A percentile compares a stretch with the other conserved stretches of the same genome.
Conservation (phyloP, 2,329 filamentous ascomycete species). For the Cordyceps tenuipes region DNA sequence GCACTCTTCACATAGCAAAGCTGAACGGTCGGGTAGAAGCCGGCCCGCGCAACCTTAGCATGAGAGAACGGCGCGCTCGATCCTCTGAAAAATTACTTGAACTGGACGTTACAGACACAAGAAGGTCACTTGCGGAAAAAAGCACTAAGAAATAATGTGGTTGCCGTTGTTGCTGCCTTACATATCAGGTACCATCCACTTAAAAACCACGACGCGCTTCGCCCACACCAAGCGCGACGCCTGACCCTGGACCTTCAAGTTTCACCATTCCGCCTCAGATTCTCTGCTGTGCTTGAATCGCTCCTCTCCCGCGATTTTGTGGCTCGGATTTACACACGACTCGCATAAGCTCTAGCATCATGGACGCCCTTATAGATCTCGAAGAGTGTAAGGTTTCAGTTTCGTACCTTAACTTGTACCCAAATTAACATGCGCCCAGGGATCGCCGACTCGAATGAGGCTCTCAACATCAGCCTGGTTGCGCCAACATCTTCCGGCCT, state of each 20-base stretch:
- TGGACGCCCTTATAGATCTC: constrained; percentile 23
- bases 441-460: constrained; percentile 53
- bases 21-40: no score
- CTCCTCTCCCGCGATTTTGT: background rate
- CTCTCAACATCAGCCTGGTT: constrained; percentile 52
- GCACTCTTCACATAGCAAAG: background rate
- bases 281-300: background rate
- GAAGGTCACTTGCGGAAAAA: no score
- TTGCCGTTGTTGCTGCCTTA: background rate
- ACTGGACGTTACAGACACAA: no score
- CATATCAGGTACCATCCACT: constrained; percentile 1
- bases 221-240: background rate
- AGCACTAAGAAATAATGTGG: no score
- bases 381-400: constrained; percentile 25
- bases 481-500: constrained; percentile 39
- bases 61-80: no score
- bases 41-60: no score
- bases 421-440: constrained; percentile 31
- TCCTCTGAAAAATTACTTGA: no score
- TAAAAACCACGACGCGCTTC: constrained; percentile 6
- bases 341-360: constrained; percentile 11
- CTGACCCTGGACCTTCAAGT: background rate
- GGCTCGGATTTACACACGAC: background rate
- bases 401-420: background rate
- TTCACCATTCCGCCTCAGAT: background rate